Evolutionary conservation across 495 filamentous ascomycete species (phyloP), one percentile per base, ranked within the genome.

Genomic region (Acidiella bohemica): DNA sequence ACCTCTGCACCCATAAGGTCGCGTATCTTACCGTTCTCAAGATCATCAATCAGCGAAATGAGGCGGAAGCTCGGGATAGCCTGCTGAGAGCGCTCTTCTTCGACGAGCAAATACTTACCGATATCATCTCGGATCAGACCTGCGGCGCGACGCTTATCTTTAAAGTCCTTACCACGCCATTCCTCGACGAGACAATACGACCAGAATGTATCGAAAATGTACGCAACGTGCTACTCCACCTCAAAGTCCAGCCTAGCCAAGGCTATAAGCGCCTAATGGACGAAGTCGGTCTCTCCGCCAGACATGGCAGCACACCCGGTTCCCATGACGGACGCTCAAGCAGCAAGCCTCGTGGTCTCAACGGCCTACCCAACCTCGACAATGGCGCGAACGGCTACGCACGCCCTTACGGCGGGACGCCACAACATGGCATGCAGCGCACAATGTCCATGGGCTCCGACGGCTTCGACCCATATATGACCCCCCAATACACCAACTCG

Each of bases 191-290:
- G 54, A 77, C 68, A 13, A 84, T 93, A 62, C 78, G 90, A 24
- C 67, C 70, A 21, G 81, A 93, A 46, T 84, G 94, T 28, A 75
- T 90, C 1, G 82, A 92, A 59, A 93, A 84, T 37, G 84, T 97
- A 22, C 81, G 86, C 45, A 81, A 78, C 57, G 87, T 95, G 37
- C 70, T 97, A 29, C 67, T 84, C 30, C 80, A 80, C 47, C 72
- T 96, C 48, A 97, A 97, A 62, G 87, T 83, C 5, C 80, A 88
- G 42, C 84, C 90, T 32, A 79, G 80, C 34, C 92, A 97, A 60
- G 90, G 90, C 27, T 97, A 97, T 62, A 96, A 96, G 68, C 82
- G 90, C 29, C 61, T 97, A 33, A 97, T 97, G 90, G 87, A 94
- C 53, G 87, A 95, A 60, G 90, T 93, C 55, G 87, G 83, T 35